Evolutionary conservation across 2,329 filamentous ascomycete genomes (phyloP), one percentile per base, ranked within the genome.

Genomic region (Cytospora mali): DNA sequence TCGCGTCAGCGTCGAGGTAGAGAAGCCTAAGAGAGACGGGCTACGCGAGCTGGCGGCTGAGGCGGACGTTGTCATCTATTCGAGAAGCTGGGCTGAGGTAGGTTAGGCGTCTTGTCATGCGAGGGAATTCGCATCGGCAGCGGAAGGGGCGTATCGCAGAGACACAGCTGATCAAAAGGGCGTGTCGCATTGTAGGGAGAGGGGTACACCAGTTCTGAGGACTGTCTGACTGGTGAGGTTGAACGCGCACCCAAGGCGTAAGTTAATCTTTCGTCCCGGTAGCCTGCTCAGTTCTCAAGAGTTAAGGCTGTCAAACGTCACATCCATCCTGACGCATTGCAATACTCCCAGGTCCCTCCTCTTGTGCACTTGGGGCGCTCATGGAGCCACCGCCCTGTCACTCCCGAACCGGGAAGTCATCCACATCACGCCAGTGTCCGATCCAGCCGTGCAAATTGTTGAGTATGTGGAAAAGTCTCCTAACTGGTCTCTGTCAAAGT

Each of bases 41-140:
- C 78, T 92, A 61, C 75, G 79, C 55, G 78, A 83, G 29, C 79
- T 91, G 54, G 87, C 87, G 28, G 77, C 78, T 42, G 79, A 82
- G 68, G 88, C 88, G 27, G 86, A 92, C 70, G 81, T 90, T 21
- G 84, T 92, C n/a, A 91, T 92, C 72, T 92, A 88, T 75, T 90
- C 89, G 14, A 84, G 82, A 69, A 80, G 79, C 56, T 92, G 89
- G 89, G 89, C 89, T 64, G 82, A 88, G 77, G 88, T 88, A 75
- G 74, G 76, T 75, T 31, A 75, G 73, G 50, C 18, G 23, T 54
- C 29, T 52, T 33, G 39, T 55, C 42, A 25, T 18, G 33, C 46
- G 42, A 18, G 18, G 31, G 14, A 27, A 16, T 2, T 28, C 23
- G 35, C 39, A 21, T 9, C 31, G 16, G 14, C 35, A 16, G 51